Conservation (phyloP, 2,329 filamentous ascomycete genomes). For the Cucurbitaria berberidis region DNA sequence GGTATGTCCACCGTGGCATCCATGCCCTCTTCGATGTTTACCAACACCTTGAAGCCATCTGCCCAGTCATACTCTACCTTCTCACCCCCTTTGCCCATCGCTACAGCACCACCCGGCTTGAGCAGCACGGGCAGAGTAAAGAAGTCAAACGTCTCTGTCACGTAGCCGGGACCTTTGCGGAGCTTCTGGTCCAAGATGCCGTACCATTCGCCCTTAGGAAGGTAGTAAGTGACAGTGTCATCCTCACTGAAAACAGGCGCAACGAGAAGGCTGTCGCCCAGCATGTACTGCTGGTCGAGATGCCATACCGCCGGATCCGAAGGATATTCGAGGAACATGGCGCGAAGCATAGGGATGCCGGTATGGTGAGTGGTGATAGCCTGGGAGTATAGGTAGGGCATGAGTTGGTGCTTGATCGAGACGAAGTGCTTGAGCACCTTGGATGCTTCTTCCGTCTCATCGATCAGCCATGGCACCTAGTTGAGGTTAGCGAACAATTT, state of each 20-base stretch:
- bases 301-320: slow-evolving; percentile 5
- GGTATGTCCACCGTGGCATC: slow-evolving; percentile 10
- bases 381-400: slow-evolving; percentile 9
- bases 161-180: slow-evolving; percentile 12
- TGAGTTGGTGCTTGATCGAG: slow-evolving; percentile 6
- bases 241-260: slow-evolving; percentile 12
- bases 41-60: slow-evolving; percentile 7
- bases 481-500: background rate
- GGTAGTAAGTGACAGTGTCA: slow-evolving; percentile 8
- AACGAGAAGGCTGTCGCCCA: slow-evolving; percentile 7
- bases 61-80: slow-evolving; percentile 16
- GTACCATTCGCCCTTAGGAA: slow-evolving; percentile 18
- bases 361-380: slow-evolving; percentile 6
- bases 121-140: slow-evolving; percentile 13
- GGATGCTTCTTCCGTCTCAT: slow-evolving; percentile 9
- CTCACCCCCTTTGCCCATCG: slow-evolving; percentile 10
- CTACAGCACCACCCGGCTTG: slow-evolving; percentile 11
- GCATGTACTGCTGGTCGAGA: slow-evolving; percentile 11
- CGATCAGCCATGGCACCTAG: slow-evolving; percentile 14
- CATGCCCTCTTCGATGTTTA: slow-evolving; percentile 15
- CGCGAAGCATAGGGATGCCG: slow-evolving; percentile 8
- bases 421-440: slow-evolving; percentile 11
- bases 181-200: slow-evolving; percentile 15
- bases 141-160: slow-evolving; percentile 14
- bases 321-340: slow-evolving; percentile 8